phyloP scores from a whole-genome alignment of 257 asterid species.

The Solanum virginianum region DNA sequence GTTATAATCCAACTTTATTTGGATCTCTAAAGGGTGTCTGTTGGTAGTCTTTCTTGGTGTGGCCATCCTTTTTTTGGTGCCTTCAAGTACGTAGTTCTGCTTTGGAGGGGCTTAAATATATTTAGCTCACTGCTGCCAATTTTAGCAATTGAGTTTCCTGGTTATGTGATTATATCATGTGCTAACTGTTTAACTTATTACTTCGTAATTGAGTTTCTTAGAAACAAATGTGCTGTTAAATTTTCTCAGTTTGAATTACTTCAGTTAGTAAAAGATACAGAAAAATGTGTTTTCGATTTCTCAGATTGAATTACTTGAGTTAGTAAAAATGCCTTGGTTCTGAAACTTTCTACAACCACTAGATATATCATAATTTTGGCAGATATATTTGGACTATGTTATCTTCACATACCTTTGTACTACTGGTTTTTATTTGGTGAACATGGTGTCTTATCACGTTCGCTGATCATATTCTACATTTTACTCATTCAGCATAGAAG shows the following conservation, averaged over 20 bases:
- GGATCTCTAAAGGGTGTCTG: neutral
- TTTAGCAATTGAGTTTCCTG: neutral
- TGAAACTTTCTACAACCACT: neutral
- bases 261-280: neutral
- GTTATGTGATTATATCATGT: neutral
- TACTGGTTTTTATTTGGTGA: neutral
- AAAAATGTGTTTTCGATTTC: neutral
- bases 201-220: neutral
- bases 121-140: neutral
- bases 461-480: neutral
- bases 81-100: neutral
- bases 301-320: neutral
- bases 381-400: neutral
- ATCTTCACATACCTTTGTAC: neutral
- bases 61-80: neutral
- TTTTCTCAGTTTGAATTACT: neutral
- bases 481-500: constrained; percentile 54
- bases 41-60: neutral
- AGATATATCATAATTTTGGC: neutral
- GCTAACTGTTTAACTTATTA: neutral
- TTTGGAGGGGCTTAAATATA: neutral
- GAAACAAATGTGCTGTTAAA: neutral
- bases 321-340: neutral
- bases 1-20: neutral
- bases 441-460: neutral